Conservation (phyloP, 768 basidiomycete genomes). For the Hortiboletus campestris region DNA sequence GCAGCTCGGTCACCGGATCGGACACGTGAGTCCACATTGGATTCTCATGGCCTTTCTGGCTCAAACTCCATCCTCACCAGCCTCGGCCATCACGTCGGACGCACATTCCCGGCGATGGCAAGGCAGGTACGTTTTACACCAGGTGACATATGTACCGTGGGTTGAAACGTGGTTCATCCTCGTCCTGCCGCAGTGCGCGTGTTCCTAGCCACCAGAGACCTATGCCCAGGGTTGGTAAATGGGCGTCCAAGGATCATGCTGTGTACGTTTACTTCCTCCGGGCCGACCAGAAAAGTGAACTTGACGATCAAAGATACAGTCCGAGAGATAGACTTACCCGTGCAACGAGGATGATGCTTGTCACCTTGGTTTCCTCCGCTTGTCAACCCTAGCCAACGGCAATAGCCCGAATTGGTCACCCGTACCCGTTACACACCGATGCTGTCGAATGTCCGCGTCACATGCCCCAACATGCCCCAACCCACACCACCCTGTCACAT, state of each 20-base stretch:
- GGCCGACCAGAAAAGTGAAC: not conserved
- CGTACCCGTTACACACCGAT: not conserved
- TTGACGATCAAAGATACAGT: constrained; percentile 1
- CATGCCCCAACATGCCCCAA: not conserved
- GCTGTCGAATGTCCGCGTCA: not conserved
- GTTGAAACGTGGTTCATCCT: not conserved
- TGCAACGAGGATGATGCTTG: not conserved
- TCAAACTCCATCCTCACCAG: not conserved
- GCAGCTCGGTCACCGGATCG: too few species aligned
- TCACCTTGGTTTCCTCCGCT: not conserved
- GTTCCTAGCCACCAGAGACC: not conserved
- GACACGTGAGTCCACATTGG: not conserved
- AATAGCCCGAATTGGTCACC: not conserved
- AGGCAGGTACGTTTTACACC: not conserved
- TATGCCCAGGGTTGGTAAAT: not conserved
- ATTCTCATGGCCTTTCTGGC: not conserved
- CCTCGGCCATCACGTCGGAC: constrained; percentile 5
- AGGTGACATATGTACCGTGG: not conserved
- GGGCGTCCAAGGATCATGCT: not conserved
- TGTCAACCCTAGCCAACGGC: not conserved
- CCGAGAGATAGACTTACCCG: constrained; percentile 2
- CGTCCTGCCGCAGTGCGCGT: not conserved
- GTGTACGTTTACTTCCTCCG: not conserved
- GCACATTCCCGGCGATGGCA: not conserved
- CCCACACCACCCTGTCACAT: not conserved